phyloP scores from a whole-genome alignment of 2,329 filamentous ascomycete genomes.

The Grosmannia huntii region DNA sequence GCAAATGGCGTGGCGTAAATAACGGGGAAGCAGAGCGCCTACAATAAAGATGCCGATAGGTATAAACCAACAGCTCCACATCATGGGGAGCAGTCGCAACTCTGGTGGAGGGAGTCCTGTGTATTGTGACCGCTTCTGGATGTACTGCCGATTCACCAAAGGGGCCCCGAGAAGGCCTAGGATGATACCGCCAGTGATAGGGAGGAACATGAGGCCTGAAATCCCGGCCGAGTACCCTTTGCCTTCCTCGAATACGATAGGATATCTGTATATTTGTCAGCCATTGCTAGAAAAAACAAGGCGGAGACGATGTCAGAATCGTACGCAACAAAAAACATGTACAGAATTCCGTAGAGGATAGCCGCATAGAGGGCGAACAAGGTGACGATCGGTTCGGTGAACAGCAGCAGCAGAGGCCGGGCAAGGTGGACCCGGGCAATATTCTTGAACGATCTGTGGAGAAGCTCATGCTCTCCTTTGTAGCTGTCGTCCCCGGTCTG shows the following conservation, averaged over 20 bases:
- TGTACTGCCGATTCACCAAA: slow-evolving; percentile 24
- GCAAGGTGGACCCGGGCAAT: slow-evolving; percentile 56
- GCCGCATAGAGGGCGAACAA: slow-evolving; percentile 29
- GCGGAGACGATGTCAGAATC: slow-evolving; percentile 22
- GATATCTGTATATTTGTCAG: background rate
- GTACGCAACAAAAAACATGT: slow-evolving; percentile 42
- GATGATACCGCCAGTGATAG: slow-evolving; percentile 32
- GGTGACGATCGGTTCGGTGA: slow-evolving; percentile 56
- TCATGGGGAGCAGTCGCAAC: slow-evolving; percentile 25
- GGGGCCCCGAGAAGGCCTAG: slow-evolving; percentile 27
- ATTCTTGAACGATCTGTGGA: slow-evolving; percentile 41
- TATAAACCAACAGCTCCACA: slow-evolving; percentile 35
- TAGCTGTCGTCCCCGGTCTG: slow-evolving; percentile 19
- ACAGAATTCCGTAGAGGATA: slow-evolving; percentile 42
- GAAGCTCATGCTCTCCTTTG: slow-evolving; percentile 40
- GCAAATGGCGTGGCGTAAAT: background rate
- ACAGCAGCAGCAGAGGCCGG: slow-evolving; percentile 55
- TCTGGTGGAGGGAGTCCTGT: slow-evolving; percentile 12
- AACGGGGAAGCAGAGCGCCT: background rate
- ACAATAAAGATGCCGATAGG: slow-evolving; percentile 39
- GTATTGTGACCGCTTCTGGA: slow-evolving; percentile 38
- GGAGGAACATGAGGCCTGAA: slow-evolving; percentile 33
- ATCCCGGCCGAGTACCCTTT: slow-evolving; percentile 21
- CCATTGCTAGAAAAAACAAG: background rate
- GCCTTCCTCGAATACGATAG: slow-evolving; percentile 30